These are phyloP conservation scores for Acacia crassicarpa DNA, from an alignment of 306 rosid genomes.

Conservation along the genomic window DNA sequence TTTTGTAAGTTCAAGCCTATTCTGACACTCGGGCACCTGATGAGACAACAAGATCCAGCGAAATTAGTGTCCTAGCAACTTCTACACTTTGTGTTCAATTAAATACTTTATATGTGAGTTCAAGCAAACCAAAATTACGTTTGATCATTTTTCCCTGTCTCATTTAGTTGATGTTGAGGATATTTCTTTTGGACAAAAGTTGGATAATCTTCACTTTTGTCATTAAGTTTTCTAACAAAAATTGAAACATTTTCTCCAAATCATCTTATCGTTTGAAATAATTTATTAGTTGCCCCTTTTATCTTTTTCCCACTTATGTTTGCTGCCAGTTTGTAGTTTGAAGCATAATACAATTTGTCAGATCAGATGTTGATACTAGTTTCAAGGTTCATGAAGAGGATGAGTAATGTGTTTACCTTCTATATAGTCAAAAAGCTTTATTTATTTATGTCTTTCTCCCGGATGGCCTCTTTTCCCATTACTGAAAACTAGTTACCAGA, in stretches of 20 bases:
- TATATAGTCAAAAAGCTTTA: not conserved
- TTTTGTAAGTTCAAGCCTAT: no score
- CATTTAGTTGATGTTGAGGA: not conserved
- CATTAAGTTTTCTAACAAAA: not conserved
- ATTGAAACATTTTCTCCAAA: constrained; percentile 14
- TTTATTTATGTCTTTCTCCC: not conserved
- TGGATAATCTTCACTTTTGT: not conserved
- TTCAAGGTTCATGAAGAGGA: not conserved
- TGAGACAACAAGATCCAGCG: constrained; percentile 62
- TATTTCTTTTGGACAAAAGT: not conserved
- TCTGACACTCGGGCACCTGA: constrained; percentile 77
- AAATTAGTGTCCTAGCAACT: constrained; percentile 75
- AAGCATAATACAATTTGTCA: not conserved
- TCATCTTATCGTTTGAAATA: not conserved
- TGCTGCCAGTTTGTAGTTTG: constrained; percentile 16
- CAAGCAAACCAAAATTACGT: constrained; percentile 36
- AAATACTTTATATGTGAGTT: constrained; percentile 91
- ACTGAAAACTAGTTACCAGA: not conserved
- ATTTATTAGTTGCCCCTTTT: not conserved
- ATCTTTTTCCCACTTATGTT: not conserved
- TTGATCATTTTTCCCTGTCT: constrained; percentile 12
- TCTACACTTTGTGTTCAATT: constrained; percentile 86
- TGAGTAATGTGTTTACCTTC: not conserved
- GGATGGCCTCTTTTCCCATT: not conserved
- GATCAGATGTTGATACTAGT: not conserved